Base-by-base conservation (phyloP, 1,139 yeast genomes). In the Sugiyamaella castrensis region DNA sequence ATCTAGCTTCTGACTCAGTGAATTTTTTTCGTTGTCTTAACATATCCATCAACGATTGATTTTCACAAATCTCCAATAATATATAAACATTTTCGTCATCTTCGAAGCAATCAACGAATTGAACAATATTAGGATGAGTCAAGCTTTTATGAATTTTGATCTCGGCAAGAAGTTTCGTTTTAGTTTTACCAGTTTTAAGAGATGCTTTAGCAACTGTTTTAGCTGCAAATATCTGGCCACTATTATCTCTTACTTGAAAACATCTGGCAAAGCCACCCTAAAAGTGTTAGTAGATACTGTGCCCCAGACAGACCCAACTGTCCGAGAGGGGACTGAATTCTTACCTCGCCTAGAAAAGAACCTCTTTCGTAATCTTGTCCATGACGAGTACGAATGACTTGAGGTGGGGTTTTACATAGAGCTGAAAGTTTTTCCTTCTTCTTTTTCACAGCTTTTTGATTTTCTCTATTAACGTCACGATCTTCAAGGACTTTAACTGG, bases 181-280 rank as follows among this genome's bases (percentile, higher is more conserved):
- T 84, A 16, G 97, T 89, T 74, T 92, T 92, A 62, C 87, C 96
- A 56, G 87, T 84, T 60, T 84, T 86, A 57, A 94, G 84, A 13
- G 97, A 88, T 1, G 91, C 91, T 70, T 92, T 94, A 45, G 99
- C 98, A 39, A 94, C 95, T 0, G 98, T 94, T 65, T 94, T 94
- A 32, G 99, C 99, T 28, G 98, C 99, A 70, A 77, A 92, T 2
- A 88, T 79, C 63, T 82, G 81, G 34, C 98, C 98, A 19, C 65
- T 55, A 54, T 91, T 84, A 67, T 88, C 96, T 65, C 86, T 87
- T 76, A 94, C 94, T 68, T 92, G 97, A 71, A 94, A 94, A 67
- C 98, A 94, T 65, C 98, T 82, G 15, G 98, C 99, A 74, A 94
- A 94, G 0, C 99, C 99, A 52, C 99, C 99, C 63, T 68, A 43